A percentile compares a stretch with the other conserved stretches of the same genome.
These are phyloP conservation scores for Mortierella sp. DNA, from an alignment of 371 early-diverging fungal species.

Conservation along the genomic window DNA sequence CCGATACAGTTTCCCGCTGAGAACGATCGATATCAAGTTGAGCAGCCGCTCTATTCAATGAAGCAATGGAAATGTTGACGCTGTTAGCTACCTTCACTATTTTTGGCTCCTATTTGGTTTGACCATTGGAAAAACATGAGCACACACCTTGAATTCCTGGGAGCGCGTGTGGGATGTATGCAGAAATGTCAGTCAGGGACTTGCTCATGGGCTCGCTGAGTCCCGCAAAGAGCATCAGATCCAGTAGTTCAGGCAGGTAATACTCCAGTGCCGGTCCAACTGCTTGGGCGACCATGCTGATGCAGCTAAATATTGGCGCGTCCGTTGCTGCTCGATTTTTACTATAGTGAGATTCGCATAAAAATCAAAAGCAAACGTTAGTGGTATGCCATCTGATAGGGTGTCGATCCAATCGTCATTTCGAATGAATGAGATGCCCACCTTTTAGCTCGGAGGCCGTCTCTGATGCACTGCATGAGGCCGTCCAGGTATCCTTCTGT, in stretches of 20 bases:
- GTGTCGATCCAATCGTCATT: too few species aligned
- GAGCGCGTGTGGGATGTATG: slow-evolving; percentile 84
- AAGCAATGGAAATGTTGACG: background rate
- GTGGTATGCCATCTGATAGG: background rate
- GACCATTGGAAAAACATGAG: background rate
- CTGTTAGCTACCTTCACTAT: background rate
- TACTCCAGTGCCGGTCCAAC: slow-evolving; percentile 89
- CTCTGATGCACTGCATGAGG: slow-evolving; percentile 79
- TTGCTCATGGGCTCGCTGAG: slow-evolving; percentile 86
- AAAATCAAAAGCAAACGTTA: background rate
- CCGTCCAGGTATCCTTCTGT: slow-evolving; percentile 85
- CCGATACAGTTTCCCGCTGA: slow-evolving; percentile 88
- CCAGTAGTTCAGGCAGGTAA: slow-evolving; percentile 88
- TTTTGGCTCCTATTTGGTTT: background rate
- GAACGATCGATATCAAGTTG: slow-evolving; percentile 87
- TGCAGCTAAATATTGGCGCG: slow-evolving; percentile 84
- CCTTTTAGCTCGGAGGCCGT: slow-evolving; percentile 68
- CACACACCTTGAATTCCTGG: slow-evolving; percentile 78
- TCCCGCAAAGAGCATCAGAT: slow-evolving; percentile 91
- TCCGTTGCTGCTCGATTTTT: slow-evolving; percentile 71
- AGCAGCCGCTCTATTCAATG: slow-evolving; percentile 76
- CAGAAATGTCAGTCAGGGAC: slow-evolving; percentile 84
- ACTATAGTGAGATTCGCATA: slow-evolving; percentile 25
- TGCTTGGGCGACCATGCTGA: slow-evolving; percentile 89
- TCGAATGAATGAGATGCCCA: background rate